Percentiles rank a stretch among this genome's conserved stretches.
Evolutionary conservation across 202 grass and related monocot species (phyloP).

Genomic region (Setaria italica): DNA sequence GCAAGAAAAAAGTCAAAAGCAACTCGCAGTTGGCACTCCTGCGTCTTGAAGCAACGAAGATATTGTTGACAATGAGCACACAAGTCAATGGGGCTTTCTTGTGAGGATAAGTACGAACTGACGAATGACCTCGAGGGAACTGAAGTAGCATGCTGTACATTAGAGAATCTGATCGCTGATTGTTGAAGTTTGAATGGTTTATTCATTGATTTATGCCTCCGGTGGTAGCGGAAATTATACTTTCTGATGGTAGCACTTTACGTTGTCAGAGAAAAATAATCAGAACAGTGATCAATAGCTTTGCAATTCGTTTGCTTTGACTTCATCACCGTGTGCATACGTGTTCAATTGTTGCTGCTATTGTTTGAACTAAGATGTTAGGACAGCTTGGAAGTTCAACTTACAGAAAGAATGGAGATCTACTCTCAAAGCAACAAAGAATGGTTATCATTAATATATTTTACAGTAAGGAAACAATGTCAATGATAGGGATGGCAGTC

Average conservation of each 20-base stretch:
- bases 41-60: neutral
- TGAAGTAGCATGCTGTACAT: neutral
- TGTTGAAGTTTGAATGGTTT: neutral
- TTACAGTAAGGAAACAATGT: neutral
- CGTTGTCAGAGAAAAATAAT: neutral
- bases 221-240: neutral
- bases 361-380: neutral
- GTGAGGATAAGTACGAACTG: neutral
- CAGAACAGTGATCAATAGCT: neutral
- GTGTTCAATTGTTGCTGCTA: neutral
- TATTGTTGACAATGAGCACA: neutral
- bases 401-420: neutral
- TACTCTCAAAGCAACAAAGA: neutral
- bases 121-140: neutral
- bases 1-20: slow-evolving; percentile 10
- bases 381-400: neutral
- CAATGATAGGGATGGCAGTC: neutral
- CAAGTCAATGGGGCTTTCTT: slow-evolving; percentile 15
- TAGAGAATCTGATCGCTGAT: neutral
- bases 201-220: neutral
- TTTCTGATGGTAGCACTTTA: neutral
- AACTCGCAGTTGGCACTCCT: neutral
- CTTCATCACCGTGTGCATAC: neutral
- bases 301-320: neutral
- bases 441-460: neutral